Conservation (phyloP, 2,329 filamentous ascomycete species). For the Stachybotrys chlorohalonatus region DNA sequence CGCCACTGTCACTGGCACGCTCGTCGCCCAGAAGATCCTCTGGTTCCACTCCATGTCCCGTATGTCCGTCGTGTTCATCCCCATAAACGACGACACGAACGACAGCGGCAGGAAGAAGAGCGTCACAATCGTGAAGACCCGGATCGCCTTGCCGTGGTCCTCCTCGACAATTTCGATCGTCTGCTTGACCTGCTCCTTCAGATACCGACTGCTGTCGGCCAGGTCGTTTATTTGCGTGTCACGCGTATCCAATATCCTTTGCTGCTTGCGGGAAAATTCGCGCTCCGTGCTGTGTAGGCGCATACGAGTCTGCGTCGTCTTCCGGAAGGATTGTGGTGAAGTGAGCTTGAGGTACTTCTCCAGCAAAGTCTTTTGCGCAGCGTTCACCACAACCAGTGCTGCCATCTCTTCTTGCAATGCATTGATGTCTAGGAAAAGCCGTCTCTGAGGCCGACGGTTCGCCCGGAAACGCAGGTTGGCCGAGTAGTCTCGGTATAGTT, state of each 20-base stretch:
- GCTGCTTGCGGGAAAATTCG: neutral
- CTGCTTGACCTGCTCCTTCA: constrained; percentile 13
- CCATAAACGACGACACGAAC: constrained; percentile 22
- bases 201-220: neutral
- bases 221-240: neutral
- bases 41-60: constrained; percentile 27
- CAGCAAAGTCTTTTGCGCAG: neutral
- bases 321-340: neutral
- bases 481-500: neutral
- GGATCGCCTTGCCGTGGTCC: constrained; percentile 19
- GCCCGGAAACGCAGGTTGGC: neutral
- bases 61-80: constrained; percentile 35
- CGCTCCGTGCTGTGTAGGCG: neutral
- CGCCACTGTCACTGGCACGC: constrained; percentile 25
- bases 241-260: neutral
- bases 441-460: neutral
- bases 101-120: constrained; percentile 26
- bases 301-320: neutral
- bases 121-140: constrained; percentile 29
- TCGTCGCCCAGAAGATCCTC: constrained; percentile 30
- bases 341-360: neutral
- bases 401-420: neutral
- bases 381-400: neutral
- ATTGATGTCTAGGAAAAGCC: neutral
- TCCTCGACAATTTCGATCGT: constrained; percentile 17